phyloP scores from a whole-genome alignment of 805 yeast species.

The Jamesozyma rosinii region DNA sequence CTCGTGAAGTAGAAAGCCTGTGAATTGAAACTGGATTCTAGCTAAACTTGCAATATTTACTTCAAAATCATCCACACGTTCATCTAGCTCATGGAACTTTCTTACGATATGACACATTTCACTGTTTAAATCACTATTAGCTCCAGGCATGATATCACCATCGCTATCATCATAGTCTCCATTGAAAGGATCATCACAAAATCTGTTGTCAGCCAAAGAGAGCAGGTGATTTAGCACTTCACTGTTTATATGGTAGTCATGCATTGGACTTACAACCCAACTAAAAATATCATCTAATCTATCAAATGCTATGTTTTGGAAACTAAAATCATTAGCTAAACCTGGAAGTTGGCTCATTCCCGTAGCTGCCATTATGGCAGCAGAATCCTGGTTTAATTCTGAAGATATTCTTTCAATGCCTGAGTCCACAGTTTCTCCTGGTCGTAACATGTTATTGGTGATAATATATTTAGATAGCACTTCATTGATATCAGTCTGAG shows the following conservation, averaged over 20 bases:
- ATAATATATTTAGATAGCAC: conserved; percentile 25
- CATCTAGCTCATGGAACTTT: conserved; percentile 26
- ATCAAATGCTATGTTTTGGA: conserved; percentile 28
- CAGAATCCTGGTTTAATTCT: conserved; percentile 28
- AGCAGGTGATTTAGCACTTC: conserved; percentile 18
- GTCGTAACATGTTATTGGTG: conserved; percentile 19
- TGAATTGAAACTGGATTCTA: conserved; percentile 30
- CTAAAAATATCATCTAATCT: conserved; percentile 23
- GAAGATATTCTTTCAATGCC: conserved; percentile 24
- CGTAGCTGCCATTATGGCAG: conserved; percentile 30
- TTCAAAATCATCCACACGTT: conserved; percentile 29
- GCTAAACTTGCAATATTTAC: conserved; percentile 31
- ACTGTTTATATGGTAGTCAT: conserved; percentile 5
- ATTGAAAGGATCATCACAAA: conserved; percentile 27
- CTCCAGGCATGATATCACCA: conserved; percentile 26
- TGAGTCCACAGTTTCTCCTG: conserved; percentile 21
- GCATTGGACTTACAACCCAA: conserved; percentile 12
- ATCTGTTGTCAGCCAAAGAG: conserved; percentile 21
- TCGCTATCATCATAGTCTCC: conserved; percentile 25
- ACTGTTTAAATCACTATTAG: conserved; percentile 20
- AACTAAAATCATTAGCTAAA: conserved; percentile 22
- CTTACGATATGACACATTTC: conserved; percentile 28
- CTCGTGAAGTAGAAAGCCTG: conserved; percentile 29
- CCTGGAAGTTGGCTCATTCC: conserved; percentile 27
- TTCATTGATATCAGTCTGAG: conserved; percentile 28